Conservation (phyloP, 1,284 basidiomycete species). For the Gymnopus androsaceus region DNA sequence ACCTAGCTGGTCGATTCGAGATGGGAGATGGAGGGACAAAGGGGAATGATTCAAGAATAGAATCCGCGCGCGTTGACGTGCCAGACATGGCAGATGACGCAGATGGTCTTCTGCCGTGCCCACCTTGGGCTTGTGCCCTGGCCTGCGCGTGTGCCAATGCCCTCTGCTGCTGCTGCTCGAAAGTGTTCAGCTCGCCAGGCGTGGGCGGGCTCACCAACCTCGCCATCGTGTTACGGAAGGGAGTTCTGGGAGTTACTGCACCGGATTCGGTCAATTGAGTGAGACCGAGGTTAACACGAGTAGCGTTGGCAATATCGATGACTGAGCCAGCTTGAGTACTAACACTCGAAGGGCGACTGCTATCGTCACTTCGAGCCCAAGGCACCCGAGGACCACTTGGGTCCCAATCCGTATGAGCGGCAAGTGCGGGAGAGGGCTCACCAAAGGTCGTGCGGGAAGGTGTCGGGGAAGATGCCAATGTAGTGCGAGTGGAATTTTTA, state of each 20-base stretch:
- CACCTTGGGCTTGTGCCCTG: conserved; percentile 56
- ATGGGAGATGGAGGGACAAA: conserved; percentile 85
- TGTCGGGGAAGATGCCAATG: conserved; percentile 38
- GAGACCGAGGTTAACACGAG: conserved; percentile 62
- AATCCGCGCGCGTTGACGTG: conserved; percentile 72
- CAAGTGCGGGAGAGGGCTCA: conserved; percentile 29
- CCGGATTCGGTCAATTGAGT: conserved; percentile 31
- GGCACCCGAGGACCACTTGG: conserved; percentile 40
- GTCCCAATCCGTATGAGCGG: conserved; percentile 36
- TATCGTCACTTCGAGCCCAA: conserved; percentile 36
- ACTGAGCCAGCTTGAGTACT: conserved; percentile 64
- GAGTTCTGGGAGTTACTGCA: conserved; percentile 40
- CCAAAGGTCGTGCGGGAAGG: conserved; percentile 48
- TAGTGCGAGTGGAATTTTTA: conserved; percentile 45
- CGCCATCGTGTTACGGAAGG: conserved; percentile 63
- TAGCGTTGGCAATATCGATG: conserved; percentile 64
- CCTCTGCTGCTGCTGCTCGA: conserved; percentile 65
- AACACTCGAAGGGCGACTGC: conserved; percentile 59
- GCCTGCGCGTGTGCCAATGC: conserved; percentile 57
- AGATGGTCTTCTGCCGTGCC: conserved; percentile 52
- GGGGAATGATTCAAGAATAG: conserved; percentile 80
- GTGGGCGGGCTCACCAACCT: conserved; percentile 51
- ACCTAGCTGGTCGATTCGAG: conserved; percentile 70
- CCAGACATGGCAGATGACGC: conserved; percentile 64
- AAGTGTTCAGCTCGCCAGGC: conserved; percentile 35